These are phyloP conservation scores for Scheffersomyces quercinus DNA, from an alignment of 1,139 yeast genomes.

Conservation along the genomic window DNA sequence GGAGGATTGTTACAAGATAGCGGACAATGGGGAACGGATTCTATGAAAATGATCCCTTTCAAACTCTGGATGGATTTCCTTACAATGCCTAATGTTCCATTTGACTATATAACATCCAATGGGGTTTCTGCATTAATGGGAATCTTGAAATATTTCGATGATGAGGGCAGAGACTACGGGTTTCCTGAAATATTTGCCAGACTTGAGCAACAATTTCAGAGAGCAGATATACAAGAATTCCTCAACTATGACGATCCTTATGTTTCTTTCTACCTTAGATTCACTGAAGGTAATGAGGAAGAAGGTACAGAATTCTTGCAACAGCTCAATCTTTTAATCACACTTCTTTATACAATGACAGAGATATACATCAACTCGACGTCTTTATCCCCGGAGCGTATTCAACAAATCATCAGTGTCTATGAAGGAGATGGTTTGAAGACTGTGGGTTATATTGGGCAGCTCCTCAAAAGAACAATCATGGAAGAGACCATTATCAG, in stretches of 20 bases:
- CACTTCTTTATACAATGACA: conserved; percentile 46
- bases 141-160: conserved; percentile 57
- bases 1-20: conserved; percentile 48
- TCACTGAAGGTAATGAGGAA: conserved; percentile 24
- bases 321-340: conserved; percentile 32
- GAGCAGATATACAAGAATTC: conserved; percentile 12
- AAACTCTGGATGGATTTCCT: conserved; percentile 46
- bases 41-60: conserved; percentile 41
- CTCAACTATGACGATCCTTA: conserved; percentile 9
- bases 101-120: conserved; percentile 58
- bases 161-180: conserved; percentile 54
- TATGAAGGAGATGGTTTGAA: conserved; percentile 38
- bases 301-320: conserved; percentile 35
- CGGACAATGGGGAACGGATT: conserved; percentile 49
- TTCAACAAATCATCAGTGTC: conserved; percentile 44
- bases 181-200: conserved; percentile 26
- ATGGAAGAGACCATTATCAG: conserved; percentile 60
- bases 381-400: conserved; percentile 49
- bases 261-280: conserved; percentile 26
- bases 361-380: conserved; percentile 58
- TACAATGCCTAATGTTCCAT: conserved; percentile 54
- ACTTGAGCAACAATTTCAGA: conserved; percentile 9
- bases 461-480: conserved; percentile 48
- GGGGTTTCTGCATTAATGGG: conserved; percentile 56
- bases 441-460: conserved; percentile 35